Percentiles rank a stretch among this genome's conserved stretches.
These are phyloP conservation scores for Deuterostichococcus epilithicus DNA, from an alignment of 139 green algal species.

Conservation along the genomic window DNA sequence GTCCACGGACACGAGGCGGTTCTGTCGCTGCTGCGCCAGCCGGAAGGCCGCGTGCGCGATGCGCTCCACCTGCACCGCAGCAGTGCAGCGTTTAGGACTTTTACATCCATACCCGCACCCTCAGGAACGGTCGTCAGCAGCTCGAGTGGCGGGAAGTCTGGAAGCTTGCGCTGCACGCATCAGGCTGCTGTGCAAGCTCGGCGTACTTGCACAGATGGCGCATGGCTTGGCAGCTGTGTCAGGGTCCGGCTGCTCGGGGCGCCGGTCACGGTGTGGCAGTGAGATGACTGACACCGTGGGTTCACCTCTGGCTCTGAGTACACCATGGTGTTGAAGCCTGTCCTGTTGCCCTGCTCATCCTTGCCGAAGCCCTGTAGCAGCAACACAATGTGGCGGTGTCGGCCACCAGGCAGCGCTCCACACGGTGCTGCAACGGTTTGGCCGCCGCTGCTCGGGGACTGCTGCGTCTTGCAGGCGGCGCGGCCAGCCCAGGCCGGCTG, in stretches of 20 bases:
- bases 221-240: no score
- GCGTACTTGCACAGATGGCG: background rate
- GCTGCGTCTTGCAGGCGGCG: no score
- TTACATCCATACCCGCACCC: slow-evolving; percentile 3
- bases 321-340: slow-evolving; percentile 95
- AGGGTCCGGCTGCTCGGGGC: no score
- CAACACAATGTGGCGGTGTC: no score
- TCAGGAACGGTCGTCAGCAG: slow-evolving; percentile 2
- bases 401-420: background rate
- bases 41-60: slow-evolving; percentile 96
- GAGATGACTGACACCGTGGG: no score
- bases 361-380: slow-evolving; percentile 74
- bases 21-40: slow-evolving; percentile 75
- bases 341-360: slow-evolving; percentile 78
- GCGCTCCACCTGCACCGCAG: slow-evolving; percentile 73
- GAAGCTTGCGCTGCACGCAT: no score
- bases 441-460: slow-evolving; percentile 1
- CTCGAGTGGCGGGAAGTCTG: no score
- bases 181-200: no score
- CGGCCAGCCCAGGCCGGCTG: no score
- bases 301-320: slow-evolving; percentile 84
- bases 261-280: no score
- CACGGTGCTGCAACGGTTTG: background rate
- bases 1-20: slow-evolving; percentile 86
- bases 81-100: background rate